Conservation (phyloP, 805 yeast genomes). For the Yamadazyma kitorensis region DNA sequence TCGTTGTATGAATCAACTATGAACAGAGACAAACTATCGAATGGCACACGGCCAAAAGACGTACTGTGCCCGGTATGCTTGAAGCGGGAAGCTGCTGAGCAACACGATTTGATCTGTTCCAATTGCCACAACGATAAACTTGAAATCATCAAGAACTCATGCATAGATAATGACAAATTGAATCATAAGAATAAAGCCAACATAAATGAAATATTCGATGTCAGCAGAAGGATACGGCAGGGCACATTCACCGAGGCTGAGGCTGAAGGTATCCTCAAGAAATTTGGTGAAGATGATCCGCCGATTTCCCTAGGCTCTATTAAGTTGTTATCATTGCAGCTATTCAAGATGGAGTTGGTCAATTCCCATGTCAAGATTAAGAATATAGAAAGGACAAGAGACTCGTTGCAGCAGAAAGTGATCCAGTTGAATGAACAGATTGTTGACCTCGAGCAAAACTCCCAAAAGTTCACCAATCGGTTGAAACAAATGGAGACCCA, state of each 20-base stretch:
- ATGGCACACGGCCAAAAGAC: no score
- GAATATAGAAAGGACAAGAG: constrained; percentile 13
- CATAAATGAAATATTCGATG: constrained; percentile 26
- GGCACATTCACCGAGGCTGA: no score
- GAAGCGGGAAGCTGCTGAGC: constrained; percentile 7
- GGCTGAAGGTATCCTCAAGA: no score
- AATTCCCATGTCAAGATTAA: constrained; percentile 15
- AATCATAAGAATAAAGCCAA: constrained; percentile 19
- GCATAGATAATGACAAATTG: constrained; percentile 22
- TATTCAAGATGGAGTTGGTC: constrained; percentile 25
- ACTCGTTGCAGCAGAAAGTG: constrained; percentile 12
- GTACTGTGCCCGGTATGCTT: constrained; percentile 18
- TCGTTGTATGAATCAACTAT: no score
- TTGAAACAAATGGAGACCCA: background rate
- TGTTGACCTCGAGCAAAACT: constrained; percentile 9
- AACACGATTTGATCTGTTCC: constrained; percentile 21
- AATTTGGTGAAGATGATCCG: no score
- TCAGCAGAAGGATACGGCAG: constrained; percentile 13
- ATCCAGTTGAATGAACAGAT: constrained; percentile 13
- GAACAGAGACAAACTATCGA: no score
- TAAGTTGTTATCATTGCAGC: constrained; percentile 25
- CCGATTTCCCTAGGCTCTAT: constrained; percentile 12
- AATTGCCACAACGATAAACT: constrained; percentile 18
- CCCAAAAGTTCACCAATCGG: background rate
- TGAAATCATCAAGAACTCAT: constrained; percentile 23